Percentiles rank a stretch among this genome's conserved stretches.
Conservation (phyloP, 768 basidiomycete genomes). For the Amanita jacksonii region DNA sequence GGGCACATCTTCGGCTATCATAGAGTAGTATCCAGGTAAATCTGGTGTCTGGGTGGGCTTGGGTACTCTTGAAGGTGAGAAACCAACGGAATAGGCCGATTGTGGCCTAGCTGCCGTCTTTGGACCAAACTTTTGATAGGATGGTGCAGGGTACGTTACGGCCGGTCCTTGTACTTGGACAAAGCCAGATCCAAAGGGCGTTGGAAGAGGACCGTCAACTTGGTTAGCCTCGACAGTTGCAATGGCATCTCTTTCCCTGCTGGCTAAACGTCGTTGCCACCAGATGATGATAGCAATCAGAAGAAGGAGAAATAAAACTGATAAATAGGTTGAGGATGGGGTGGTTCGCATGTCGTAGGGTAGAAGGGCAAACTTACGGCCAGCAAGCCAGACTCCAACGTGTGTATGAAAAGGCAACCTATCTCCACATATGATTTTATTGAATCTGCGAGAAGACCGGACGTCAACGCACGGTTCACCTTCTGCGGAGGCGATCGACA, state of each 20-base stretch:
- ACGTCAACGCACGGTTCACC: background rate
- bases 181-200: conserved; percentile 19
- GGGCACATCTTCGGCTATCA: background rate
- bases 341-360: background rate
- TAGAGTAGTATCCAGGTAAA: background rate
- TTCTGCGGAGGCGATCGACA: no score
- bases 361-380: background rate
- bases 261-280: background rate
- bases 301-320: conserved; percentile 1
- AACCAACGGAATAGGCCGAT: conserved; percentile 4
- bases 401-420: background rate
- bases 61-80: background rate
- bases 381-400: background rate
- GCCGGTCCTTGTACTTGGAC: conserved; percentile 14
- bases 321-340: background rate
- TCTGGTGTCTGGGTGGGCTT: background rate
- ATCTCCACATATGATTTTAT: background rate
- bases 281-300: background rate
- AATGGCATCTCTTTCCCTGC: conserved; percentile 4
- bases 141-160: background rate
- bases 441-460: background rate
- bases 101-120: conserved; percentile 2
- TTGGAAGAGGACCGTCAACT: conserved; percentile 20
- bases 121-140: background rate
- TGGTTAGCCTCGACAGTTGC: conserved; percentile 20